Percentiles rank a stretch among this genome's conserved stretches.
Evolutionary conservation across 331 rosid genomes (phyloP).

Genomic region (Pyracantha coccinea): DNA sequence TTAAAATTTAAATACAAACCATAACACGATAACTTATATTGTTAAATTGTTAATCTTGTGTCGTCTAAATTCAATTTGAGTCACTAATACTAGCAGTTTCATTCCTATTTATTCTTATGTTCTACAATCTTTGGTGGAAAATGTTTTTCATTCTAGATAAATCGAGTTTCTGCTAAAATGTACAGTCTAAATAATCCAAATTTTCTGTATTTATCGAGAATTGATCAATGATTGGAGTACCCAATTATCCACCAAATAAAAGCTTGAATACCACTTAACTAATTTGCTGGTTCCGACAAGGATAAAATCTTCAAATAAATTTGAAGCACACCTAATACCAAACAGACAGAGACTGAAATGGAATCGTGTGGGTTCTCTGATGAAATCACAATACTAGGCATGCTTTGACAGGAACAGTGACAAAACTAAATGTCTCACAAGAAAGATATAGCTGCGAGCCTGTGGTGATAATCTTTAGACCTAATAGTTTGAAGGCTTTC

Average conservation of each 20-base stretch:
- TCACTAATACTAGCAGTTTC: too few species aligned
- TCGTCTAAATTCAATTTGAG: too few species aligned
- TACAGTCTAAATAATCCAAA: too few species aligned
- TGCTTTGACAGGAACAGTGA: background rate
- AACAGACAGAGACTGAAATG: background rate
- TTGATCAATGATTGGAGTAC: background rate
- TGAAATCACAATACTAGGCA: background rate
- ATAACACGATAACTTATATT: too few species aligned
- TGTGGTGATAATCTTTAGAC: background rate
- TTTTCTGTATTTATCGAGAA: background rate
- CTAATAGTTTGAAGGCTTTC: background rate
- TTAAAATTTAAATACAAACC: too few species aligned
- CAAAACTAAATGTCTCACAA: background rate
- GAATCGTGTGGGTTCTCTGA: background rate
- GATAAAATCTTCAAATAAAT: background rate
- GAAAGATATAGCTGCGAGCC: background rate
- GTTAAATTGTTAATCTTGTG: too few species aligned
- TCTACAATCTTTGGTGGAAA: too few species aligned
- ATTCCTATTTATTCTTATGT: too few species aligned
- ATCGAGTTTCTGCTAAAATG: too few species aligned
- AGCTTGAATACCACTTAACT: background rate
- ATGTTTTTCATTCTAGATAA: too few species aligned
- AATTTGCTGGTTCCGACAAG: background rate
- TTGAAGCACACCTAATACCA: background rate
- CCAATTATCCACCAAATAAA: background rate